Evolutionary conservation across 768 basidiomycete genomes (phyloP).

Genomic region (Leccinum subgranulosum): DNA sequence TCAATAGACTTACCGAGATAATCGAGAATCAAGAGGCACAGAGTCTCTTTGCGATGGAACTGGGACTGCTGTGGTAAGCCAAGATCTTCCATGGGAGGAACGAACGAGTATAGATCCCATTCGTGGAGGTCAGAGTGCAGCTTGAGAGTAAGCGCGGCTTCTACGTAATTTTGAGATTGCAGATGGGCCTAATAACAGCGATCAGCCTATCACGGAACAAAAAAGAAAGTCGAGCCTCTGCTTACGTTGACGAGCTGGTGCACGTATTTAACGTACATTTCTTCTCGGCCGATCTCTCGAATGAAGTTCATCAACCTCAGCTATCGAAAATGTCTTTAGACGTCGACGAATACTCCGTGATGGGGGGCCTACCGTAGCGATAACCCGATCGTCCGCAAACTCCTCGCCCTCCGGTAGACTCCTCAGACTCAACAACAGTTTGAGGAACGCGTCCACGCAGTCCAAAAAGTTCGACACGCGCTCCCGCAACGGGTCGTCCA

Average conservation of each 20-base stretch:
- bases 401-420: slow-evolving; percentile 91
- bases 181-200: slow-evolving; percentile 70
- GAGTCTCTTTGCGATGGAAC: slow-evolving; percentile 91
- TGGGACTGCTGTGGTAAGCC: slow-evolving; percentile 89
- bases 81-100: slow-evolving; percentile 86
- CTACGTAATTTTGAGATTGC: slow-evolving; percentile 85
- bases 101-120: slow-evolving; percentile 81
- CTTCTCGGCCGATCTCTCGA: slow-evolving; percentile 83
- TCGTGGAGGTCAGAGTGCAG: slow-evolving; percentile 90
- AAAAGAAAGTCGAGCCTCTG: background rate
- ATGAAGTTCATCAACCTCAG: slow-evolving; percentile 93
- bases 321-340: slow-evolving; percentile 36
- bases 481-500: slow-evolving; percentile 75
- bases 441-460: slow-evolving; percentile 89
- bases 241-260: slow-evolving; percentile 90
- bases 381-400: slow-evolving; percentile 91
- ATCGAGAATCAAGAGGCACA: slow-evolving; percentile 89
- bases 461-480: slow-evolving; percentile 82
- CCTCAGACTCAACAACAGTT: slow-evolving; percentile 81
- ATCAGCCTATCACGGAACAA: slow-evolving; percentile 9
- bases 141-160: slow-evolving; percentile 91
- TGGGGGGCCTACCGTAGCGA: slow-evolving; percentile 64
- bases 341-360: background rate
- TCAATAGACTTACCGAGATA: slow-evolving; percentile 63
- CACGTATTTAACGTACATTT: slow-evolving; percentile 95